Evolutionary conservation across 768 basidiomycete genomes (phyloP).

Genomic region (Russula sp.): DNA sequence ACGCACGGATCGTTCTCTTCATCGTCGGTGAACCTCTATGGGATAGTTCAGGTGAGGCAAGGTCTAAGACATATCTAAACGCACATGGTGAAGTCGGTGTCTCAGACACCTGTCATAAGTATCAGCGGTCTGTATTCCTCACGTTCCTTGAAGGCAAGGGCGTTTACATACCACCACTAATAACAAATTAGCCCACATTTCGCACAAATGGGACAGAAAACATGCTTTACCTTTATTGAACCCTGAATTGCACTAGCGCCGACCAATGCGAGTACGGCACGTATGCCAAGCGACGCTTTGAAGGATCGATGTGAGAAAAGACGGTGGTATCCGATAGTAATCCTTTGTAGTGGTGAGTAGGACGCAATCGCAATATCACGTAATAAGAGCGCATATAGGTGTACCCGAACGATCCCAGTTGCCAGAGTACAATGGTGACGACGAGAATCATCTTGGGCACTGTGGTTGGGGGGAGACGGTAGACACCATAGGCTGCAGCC

Average conservation of each 20-base stretch:
- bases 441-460: slow-evolving; percentile 47
- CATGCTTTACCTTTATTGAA: slow-evolving; percentile 58
- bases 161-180: slow-evolving; percentile 29
- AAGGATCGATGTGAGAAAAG: slow-evolving; percentile 77
- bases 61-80: slow-evolving; percentile 26
- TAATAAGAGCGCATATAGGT: slow-evolving; percentile 29
- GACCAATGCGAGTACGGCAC: slow-evolving; percentile 59
- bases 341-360: slow-evolving; percentile 39
- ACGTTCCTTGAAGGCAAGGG: not conserved
- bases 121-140: slow-evolving; percentile 43
- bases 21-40: slow-evolving; percentile 69
- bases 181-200: not conserved
- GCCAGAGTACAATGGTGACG: slow-evolving; percentile 61
- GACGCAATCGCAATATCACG: slow-evolving; percentile 4
- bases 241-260: slow-evolving; percentile 78
- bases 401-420: slow-evolving; percentile 68
- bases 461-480: slow-evolving; percentile 46
- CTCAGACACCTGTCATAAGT: slow-evolving; percentile 63
- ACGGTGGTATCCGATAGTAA: slow-evolving; percentile 75
- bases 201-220: not conserved
- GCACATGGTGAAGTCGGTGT: slow-evolving; percentile 72
- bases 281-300: slow-evolving; percentile 52
- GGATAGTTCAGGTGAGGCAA: not conserved
- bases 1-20: slow-evolving; percentile 63
- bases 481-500: slow-evolving; percentile 52